Evolutionary conservation across 2,329 filamentous ascomycete genomes (phyloP).

Genomic region (Coniella vitis): DNA sequence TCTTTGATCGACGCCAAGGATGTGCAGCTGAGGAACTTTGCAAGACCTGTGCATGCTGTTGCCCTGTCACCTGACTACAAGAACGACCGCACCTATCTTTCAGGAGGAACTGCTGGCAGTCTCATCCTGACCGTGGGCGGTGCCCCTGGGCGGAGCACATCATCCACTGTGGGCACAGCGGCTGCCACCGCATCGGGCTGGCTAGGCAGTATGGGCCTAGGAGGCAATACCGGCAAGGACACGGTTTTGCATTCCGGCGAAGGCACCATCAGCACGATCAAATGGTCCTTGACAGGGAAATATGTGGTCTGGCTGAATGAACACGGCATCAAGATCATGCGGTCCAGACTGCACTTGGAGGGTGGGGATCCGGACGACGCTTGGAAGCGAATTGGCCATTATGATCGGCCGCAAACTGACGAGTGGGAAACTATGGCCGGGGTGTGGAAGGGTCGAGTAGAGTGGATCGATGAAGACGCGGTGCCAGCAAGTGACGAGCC

Average conservation of each 20-base stretch:
- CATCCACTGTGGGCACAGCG: conserved; percentile 78
- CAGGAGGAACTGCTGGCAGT: conserved; percentile 81
- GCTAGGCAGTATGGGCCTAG: conserved; percentile 82
- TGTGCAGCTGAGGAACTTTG: conserved; percentile 87
- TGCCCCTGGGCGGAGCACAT: conserved; percentile 72
- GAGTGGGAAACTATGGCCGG: conserved; percentile 95
- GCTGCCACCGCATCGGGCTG: conserved; percentile 81
- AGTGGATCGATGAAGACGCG: conserved; percentile 84
- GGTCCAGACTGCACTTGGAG: conserved; percentile 76
- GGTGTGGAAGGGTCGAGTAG: conserved; percentile 85
- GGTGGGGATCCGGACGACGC: conserved; percentile 70
- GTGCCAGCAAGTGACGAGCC: conserved; percentile 66
- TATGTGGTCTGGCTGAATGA: conserved; percentile 96
- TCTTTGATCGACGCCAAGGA: conserved; percentile 84
- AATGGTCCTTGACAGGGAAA: conserved; percentile 89
- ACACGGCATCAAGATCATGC: conserved; percentile 96
- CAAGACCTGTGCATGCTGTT: conserved; percentile 83
- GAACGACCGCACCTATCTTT: conserved; percentile 80
- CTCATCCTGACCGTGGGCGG: conserved; percentile 82
- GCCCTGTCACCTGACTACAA: conserved; percentile 94
- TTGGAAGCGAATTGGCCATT: conserved; percentile 91
- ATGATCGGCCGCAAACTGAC: conserved; percentile 77
- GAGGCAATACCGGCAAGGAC: conserved; percentile 73
- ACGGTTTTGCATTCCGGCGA: conserved; percentile 86
- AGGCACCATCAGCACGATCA: conserved; percentile 82